Evolutionary conservation across 345 rosid genomes (phyloP).

Genomic region (Hibiscus mutabilis): DNA sequence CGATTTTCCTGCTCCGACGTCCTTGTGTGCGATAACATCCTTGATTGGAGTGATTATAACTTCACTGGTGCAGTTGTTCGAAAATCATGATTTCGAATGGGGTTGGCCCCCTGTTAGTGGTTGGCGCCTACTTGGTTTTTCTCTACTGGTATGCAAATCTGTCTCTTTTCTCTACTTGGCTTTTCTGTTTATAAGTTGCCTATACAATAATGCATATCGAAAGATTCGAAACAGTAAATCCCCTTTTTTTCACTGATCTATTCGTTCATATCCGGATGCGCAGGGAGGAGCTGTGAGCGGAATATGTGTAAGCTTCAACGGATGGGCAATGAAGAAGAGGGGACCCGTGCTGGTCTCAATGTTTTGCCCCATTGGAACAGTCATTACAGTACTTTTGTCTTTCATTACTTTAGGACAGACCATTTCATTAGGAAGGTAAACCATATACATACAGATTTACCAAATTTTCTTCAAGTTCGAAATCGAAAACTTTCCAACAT

Average conservation of each 20-base stretch:
- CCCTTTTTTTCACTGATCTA: background rate
- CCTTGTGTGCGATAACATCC: conserved; percentile 65
- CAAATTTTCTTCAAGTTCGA: background rate
- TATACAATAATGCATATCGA: background rate
- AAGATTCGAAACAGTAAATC: background rate
- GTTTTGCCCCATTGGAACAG: conserved; percentile 75
- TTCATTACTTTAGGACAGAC: conserved; percentile 53
- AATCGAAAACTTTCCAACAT: background rate
- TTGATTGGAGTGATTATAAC: conserved; percentile 64
- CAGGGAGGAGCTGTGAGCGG: conserved; percentile 69
- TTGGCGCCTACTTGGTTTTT: conserved; percentile 35
- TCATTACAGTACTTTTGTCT: conserved; percentile 56
- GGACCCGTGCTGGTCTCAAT: conserved; percentile 86
- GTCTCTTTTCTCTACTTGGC: too few relatives aligned
- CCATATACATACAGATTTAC: background rate
- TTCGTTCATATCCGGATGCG: background rate
- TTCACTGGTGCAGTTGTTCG: conserved; percentile 33
- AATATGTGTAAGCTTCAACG: conserved; percentile 71
- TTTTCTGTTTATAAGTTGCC: too few relatives aligned
- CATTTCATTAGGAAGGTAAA: conserved; percentile 64
- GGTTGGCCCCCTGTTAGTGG: conserved; percentile 35
- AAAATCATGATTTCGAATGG: conserved; percentile 28
- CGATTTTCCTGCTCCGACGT: conserved; percentile 88
- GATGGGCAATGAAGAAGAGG: conserved; percentile 88
- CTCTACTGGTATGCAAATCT: conserved; percentile 41